Percentiles rank a stretch among this genome's conserved stretches.
Conservation (phyloP, 768 basidiomycete species). For the Chiua virens region DNA sequence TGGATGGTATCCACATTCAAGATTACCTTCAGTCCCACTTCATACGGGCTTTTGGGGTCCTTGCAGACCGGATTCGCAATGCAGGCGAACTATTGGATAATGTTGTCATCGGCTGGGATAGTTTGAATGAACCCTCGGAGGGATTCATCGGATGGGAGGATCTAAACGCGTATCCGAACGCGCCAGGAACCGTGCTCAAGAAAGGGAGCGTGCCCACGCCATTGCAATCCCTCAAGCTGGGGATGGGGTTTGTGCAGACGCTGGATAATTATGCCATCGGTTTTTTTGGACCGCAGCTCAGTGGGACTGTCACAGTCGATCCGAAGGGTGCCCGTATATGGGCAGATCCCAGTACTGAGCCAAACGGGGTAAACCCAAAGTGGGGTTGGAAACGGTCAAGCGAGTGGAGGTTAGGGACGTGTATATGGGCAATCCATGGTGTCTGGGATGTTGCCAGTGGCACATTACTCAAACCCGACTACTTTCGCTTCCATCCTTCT, state of each 20-base stretch:
- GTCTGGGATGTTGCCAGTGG: slow-evolving; percentile 84
- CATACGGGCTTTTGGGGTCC: slow-evolving; percentile 68
- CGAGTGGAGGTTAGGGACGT: slow-evolving; percentile 74
- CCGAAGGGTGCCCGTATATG: slow-evolving; percentile 81
- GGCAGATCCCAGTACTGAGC: slow-evolving; percentile 56
- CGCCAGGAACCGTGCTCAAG: slow-evolving; percentile 74
- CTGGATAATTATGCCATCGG: slow-evolving; percentile 85
- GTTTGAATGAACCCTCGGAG: slow-evolving; percentile 91
- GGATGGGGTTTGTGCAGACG: slow-evolving; percentile 82
- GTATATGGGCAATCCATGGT: slow-evolving; percentile 85
- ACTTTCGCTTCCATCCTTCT: slow-evolving; percentile 57
- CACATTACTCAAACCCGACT: slow-evolving; percentile 65
- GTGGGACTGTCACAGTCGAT: slow-evolving; percentile 79
- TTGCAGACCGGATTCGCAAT: slow-evolving; percentile 76
- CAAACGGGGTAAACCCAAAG: slow-evolving; percentile 54
- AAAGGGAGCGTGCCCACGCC: slow-evolving; percentile 89
- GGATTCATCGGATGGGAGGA: slow-evolving; percentile 70
- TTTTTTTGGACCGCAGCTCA: slow-evolving; percentile 68
- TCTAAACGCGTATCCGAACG: slow-evolving; percentile 59
- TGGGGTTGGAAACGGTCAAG: slow-evolving; percentile 86
- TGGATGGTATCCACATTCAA: slow-evolving; percentile 89
- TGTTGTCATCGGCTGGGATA: slow-evolving; percentile 96
- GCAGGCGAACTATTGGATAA: slow-evolving; percentile 77
- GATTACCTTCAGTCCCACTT: slow-evolving; percentile 81
- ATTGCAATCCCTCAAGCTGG: slow-evolving; percentile 78